Evolutionary conservation across 768 basidiomycete genomes (phyloP), one percentile per base, ranked within the genome.

Genomic region (Suillus bovinus): DNA sequence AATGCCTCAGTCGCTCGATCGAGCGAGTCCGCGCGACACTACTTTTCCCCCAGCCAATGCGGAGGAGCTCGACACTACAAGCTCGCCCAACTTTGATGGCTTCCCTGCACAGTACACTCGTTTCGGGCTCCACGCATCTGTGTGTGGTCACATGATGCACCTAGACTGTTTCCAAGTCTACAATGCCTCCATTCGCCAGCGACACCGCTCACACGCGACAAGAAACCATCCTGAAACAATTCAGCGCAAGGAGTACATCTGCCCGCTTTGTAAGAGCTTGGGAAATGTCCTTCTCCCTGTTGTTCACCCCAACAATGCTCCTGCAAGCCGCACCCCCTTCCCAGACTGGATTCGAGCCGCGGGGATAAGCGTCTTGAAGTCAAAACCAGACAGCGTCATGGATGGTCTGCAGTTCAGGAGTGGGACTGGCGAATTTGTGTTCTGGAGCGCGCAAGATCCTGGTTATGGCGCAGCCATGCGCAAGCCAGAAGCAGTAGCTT

Each of bases 81-180:
- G 87, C 81, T 73, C 88, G 81, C 72, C 82, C 11, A 86, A 83
- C 66, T 91, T 93, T 66, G 89, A 92, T 66, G 90, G 87, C 0
- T 92, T 91, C 72, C 86, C 90, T 0, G 66, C 84, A 0, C 81
- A 83, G 42, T 86, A 85, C 64, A 90, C 90, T 2, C 87, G 89
- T 31, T 96, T 96, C 71, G 95, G 95, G 2, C 79, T 98, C 14
- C 83, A 95, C 70, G 78, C 89, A 11, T 94, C 95, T 1, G 88
- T 94, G 42, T 99, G 96, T 74, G 94, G 89, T 36, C 97, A 99
- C 71, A 86, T 96, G 82, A 99, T 99, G 95, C 97, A 99, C 76
- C 77, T 96, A 64, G 86, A 90, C 46, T 99, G 97, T 76, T 96
- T 98, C 80, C 89, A 90, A 55, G 89, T 89, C 2, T 99, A 98